Conservation (phyloP, 345 rosid species). For the Adansonia digitata region DNA sequence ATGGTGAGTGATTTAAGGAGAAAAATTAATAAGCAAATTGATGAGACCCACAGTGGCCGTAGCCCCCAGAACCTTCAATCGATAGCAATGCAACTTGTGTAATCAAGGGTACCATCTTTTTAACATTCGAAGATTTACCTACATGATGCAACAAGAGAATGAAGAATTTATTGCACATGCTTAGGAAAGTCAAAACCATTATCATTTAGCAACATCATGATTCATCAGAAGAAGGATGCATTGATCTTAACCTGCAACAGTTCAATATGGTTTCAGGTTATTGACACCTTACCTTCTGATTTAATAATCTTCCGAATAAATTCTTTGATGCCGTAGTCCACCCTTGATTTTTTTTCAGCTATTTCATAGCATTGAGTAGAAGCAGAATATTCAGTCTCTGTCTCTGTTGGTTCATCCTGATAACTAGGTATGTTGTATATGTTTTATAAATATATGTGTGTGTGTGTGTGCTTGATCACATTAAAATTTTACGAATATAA, state of each 20-base stretch:
- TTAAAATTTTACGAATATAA: too few relatives aligned
- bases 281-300: slow-evolving; percentile 69
- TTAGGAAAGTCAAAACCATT: not conserved
- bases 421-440: too few relatives aligned
- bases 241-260: slow-evolving; percentile 58
- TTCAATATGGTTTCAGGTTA: slow-evolving; percentile 12
- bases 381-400: slow-evolving; percentile 35
- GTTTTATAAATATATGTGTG: too few relatives aligned
- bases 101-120: slow-evolving; percentile 51
- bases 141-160: slow-evolving; percentile 9
- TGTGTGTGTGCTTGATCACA: too few relatives aligned
- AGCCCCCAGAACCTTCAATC: too few relatives aligned
- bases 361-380: slow-evolving; percentile 24
- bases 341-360: slow-evolving; percentile 59
- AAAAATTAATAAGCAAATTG: not conserved
- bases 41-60: too few relatives aligned
- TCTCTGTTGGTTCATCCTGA: slow-evolving; percentile 61
- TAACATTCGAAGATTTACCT: slow-evolving; percentile 79
- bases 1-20: not conserved
- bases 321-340: slow-evolving; percentile 61
- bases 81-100: not conserved
- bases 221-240: slow-evolving; percentile 6
- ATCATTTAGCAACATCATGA: not conserved
- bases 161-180: not conserved
- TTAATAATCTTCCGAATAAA: slow-evolving; percentile 44